Evolutionary conservation across 345 rosid species (phyloP), one percentile per base, ranked within the genome.

Genomic region (Rhodamnia rubescens): DNA sequence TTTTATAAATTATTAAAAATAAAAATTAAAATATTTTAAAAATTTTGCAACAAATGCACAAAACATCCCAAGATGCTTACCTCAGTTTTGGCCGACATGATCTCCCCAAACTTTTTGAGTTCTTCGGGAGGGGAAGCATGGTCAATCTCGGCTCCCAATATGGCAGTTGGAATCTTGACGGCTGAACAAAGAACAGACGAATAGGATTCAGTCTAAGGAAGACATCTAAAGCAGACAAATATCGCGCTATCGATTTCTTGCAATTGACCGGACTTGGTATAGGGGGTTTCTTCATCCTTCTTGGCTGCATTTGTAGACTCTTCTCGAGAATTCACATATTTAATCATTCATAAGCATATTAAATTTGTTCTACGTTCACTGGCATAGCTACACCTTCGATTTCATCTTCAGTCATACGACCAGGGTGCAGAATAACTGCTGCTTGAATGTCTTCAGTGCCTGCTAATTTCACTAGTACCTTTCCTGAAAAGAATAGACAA

Each of bases 61-160:
- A 12, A 52, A 64, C 29, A 49, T 50, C 64, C 15, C 2, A n/a
- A 18, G 49, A 27, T 57, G 36, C 75, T 27, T 74, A 89, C 93
- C 89, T 86, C 90, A 54, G 91, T n/a, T 54, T 88, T 91, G 6
- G 89, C 58, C 2, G 89, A 87, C 83, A 89, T 75, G 51, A 89
- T 74, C 52, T 88, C 86, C 53, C 85, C 92, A 80, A 86, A 92
- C 29, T 87, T 80, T 44, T 88, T 91, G 55, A 90, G 69, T 69
- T 87, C 87, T 29, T 84, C 89, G 0, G 92, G 87, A 1, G 94
- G 92, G 24, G 89, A 84, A 18, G 27, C 7, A 3, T 57, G 87
- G 80, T 91, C 94, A 32, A 84, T 74, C 85, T 92, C 93, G 26
- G 92, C 93, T 56, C 92, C 92, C 83, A 91, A 81, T n/a, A 92